Evolutionary conservation across 2,329 filamentous ascomycete species (phyloP), one percentile per base, ranked within the genome.

Genomic region (Colletotrichum viniferum): DNA sequence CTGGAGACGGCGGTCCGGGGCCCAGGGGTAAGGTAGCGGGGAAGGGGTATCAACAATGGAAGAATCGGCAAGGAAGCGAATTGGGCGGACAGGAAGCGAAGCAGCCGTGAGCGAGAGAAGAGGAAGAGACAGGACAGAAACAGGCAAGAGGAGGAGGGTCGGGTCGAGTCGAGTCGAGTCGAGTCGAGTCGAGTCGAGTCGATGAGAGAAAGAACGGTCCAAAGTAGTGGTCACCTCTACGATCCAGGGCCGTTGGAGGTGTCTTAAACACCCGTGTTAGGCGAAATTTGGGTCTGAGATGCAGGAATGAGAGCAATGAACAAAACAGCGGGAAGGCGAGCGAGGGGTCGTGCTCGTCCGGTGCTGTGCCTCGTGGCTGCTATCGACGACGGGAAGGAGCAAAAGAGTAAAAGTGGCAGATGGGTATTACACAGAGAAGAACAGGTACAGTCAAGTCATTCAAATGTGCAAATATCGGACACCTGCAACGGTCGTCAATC

Each of bases 11-110:
- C 36, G 38, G 61, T 18, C 18, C 38, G 38, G 21, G 34, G 64
- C 38, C 24, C 34, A 38, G 38, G 62, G 30, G 32, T 43, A 34
- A n/a, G 60, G 60, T 30, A 61, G 52, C 30, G 48, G 38, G 48
- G 32, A 52, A 26, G 69, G 73, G 73, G 73, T 74, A 74, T 74
- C 73, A 74, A 74, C 73, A 72, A 74, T 72, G 32, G 63, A 74
- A 74, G 58, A 58, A 34, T 60, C 26, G 61, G 52, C 61, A 63
- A 63, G 61, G 58, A 65, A 38, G 61, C 28, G 68, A 71, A 24
- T 69, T 34, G 24, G 26, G 36, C 14, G 38, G 9, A 58, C 36
- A 55, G 65, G 16, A 56, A 36, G 52, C n/a, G 48, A 68, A 67
- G 64, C 64, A 32, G 34, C 64, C 18, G 16, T 55, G 38, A 10